A percentile compares a stretch with the other conserved stretches of the same genome.
phyloP scores from a whole-genome alignment of 257 asterid genomes.

The Cinchona pubescens region DNA sequence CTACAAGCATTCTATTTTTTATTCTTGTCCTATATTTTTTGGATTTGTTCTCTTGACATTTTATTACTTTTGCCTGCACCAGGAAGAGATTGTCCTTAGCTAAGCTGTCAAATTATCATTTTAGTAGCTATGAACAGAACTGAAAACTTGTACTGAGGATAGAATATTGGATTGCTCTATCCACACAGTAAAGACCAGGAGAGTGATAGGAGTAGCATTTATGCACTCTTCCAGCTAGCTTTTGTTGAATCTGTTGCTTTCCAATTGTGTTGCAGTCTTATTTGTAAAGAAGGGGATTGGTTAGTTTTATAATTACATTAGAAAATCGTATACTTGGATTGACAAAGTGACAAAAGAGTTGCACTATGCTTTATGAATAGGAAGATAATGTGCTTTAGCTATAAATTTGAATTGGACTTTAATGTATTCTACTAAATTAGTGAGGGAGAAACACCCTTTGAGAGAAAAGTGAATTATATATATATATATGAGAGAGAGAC shows the following conservation, averaged over 20 bases:
- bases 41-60: constrained; percentile 9
- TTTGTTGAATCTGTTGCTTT: neutral
- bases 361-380: too few relatives aligned
- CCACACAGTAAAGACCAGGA: neutral
- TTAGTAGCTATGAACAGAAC: neutral
- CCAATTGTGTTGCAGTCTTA: too few relatives aligned
- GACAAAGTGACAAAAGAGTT: too few relatives aligned
- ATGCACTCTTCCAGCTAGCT: neutral
- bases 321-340: too few relatives aligned
- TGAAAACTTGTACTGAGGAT: neutral
- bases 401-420: too few relatives aligned
- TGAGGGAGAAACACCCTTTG: too few relatives aligned
- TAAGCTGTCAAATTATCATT: neutral
- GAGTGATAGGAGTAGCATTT: neutral
- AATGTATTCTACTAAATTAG: too few relatives aligned
- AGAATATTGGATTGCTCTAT: neutral
- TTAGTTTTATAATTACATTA: too few relatives aligned
- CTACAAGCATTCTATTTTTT: neutral
- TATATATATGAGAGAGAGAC: too few relatives aligned
- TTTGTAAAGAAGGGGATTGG: too few relatives aligned
- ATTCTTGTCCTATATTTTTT: neutral
- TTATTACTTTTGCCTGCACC: neutral
- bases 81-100: neutral
- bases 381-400: too few relatives aligned
- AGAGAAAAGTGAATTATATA: too few relatives aligned